Base-by-base conservation (phyloP, 1,284 basidiomycete species). In the Anthracocystis walkeri region DNA sequence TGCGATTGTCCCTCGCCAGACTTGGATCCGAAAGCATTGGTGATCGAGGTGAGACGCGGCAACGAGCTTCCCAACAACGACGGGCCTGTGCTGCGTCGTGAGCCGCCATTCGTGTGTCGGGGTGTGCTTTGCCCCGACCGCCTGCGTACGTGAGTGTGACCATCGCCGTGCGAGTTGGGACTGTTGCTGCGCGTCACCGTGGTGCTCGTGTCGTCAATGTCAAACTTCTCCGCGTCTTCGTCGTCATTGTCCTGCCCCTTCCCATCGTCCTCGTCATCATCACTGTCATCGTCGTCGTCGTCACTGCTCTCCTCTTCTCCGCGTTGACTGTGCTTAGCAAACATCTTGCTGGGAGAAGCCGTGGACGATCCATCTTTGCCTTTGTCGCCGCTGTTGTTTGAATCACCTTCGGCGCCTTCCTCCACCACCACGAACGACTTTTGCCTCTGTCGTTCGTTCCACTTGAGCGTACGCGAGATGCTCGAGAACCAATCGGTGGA, bases 401-500 rank as follows among this genome's bases (percentile, higher is more conserved):
- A 64, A 18, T 71, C 73, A 12, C 27, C 51, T 6, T 77, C 78
- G 48, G 94, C 90, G 86, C 97, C 94, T 21, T 97, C 91, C 85
- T 99, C 95, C 4, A 82, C 62, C 11, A 83, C 76, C 23, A 81
- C 81, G 58, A 81, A 85, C 11, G 74, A 78, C 71, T 83, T 84
- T 53, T 84, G 84, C 46, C 81, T 67, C 52, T 85, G 81, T 23
- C 83, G 73, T 62, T 85, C 82, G 69, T 85, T 85, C 83, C 95
- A 98, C 84, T 95, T 94, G 59, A 98, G 88, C 8, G 95, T 98
- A n/a, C 95, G 89, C 33, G 92, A 93, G 74, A 97, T 99, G 11
- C 95, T 90, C 72, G 94, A 91, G 90, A 99, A 99, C 97, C 97
- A 99, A 84, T 99, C 96, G 3, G 92, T 94, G 7, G 93, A 95